Conservation (phyloP, 192 early-diverging fungal species). For the Coemansia sp. region DNA sequence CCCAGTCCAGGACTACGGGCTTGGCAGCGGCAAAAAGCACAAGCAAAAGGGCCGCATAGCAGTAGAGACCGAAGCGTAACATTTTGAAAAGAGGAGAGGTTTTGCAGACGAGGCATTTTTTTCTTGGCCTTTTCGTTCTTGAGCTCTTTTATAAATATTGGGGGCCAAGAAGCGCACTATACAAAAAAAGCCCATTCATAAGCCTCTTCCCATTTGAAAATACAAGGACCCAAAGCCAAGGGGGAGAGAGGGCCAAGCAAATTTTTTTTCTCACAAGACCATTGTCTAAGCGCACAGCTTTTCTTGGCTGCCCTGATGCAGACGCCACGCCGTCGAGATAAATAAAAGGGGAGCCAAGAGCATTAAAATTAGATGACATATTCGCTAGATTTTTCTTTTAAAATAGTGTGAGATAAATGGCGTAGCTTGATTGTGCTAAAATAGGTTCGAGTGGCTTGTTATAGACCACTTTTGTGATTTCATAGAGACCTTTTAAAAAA, state of each 20-base stretch:
- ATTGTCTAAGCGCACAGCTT: background rate
- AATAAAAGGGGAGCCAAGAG: background rate
- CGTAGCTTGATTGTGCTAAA: background rate
- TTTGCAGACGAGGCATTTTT: background rate
- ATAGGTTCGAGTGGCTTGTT: background rate
- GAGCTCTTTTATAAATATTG: background rate
- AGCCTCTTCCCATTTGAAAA: background rate
- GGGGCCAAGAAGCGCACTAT: background rate
- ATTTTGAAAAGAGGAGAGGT: background rate
- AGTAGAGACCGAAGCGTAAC: background rate
- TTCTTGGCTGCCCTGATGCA: background rate
- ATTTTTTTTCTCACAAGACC: background rate
- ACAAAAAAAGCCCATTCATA: background rate
- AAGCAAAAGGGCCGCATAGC: background rate
- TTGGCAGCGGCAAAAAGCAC: conserved; percentile 17
- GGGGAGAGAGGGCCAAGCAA: background rate
- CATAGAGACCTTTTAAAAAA: background rate
- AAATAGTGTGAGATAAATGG: background rate
- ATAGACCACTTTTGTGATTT: background rate
- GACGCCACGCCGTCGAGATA: background rate
- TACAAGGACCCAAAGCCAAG: background rate
- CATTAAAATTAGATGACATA: background rate
- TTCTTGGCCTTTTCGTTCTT: background rate
- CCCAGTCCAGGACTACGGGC: conserved; percentile 63
- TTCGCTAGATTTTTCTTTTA: background rate